These are phyloP conservation scores for Erythrophleum ivorense DNA, from an alignment of 331 rosid genomes.

Conservation along the genomic window DNA sequence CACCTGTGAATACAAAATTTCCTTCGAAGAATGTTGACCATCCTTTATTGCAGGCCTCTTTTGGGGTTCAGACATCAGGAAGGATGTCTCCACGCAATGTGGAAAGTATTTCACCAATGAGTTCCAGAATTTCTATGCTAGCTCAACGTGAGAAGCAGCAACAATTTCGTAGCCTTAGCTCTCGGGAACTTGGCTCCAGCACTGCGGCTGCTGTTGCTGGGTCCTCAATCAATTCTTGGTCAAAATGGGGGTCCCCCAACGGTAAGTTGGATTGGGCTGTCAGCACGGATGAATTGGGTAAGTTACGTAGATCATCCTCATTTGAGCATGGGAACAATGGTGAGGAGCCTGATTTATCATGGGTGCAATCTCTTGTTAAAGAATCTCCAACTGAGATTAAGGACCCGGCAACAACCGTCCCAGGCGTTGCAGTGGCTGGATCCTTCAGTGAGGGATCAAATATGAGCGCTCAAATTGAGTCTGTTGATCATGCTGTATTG, in stretches of 20 bases:
- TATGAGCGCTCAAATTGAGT: constrained; percentile 40
- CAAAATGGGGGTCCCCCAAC: constrained; percentile 79
- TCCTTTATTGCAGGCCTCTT: constrained; percentile 57
- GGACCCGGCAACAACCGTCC: constrained; percentile 56
- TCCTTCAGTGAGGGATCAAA: background rate
- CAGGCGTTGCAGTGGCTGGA: constrained; percentile 22
- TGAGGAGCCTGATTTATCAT: constrained; percentile 85
- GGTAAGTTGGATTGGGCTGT: constrained; percentile 75
- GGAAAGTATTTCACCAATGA: constrained; percentile 74
- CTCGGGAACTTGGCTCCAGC: constrained; percentile 70
- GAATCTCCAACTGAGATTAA: constrained; percentile 80
- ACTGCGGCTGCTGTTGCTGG: constrained; percentile 54
- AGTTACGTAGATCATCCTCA: constrained; percentile 58
- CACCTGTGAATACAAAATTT: constrained; percentile 69
- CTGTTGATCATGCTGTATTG: constrained; percentile 75
- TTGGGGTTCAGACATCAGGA: constrained; percentile 67
- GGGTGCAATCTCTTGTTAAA: constrained; percentile 89
- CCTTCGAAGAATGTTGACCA: constrained; percentile 73
- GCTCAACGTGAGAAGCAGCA: constrained; percentile 64
- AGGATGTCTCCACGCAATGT: constrained; percentile 79
- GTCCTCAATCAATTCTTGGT: constrained; percentile 72
- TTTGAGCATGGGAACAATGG: constrained; percentile 71
- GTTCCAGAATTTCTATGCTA: constrained; percentile 56
- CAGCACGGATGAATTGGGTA: constrained; percentile 55
- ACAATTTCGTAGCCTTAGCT: constrained; percentile 70